Base-by-base conservation (phyloP, 164 flowering plant genomes). In the Sextonia rubra region DNA sequence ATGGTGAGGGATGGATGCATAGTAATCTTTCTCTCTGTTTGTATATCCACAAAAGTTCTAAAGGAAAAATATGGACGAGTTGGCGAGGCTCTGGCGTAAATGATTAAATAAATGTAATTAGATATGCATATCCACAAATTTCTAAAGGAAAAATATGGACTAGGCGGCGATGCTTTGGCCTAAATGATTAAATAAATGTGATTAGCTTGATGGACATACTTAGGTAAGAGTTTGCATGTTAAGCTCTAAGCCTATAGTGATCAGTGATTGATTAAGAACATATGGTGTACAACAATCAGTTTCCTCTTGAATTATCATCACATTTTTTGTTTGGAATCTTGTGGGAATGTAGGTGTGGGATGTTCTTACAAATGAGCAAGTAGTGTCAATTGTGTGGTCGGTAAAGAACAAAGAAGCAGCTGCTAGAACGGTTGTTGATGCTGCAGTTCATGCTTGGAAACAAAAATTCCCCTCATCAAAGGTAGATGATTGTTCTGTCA, bases 401-500 rank as follows among this genome's bases (percentile, higher is more conserved):
- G 82, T 87, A 12, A 76, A 73, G 37, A 82, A 61, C 22, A 83
- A 80, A 66, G 86, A 78, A 61, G 77, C 63, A 20, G 97, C 93
- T 0, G 93, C 94, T 47, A 83, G 78, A 64, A 84, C 83, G 52
- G 84, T 93, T 26, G 90, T 90, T 3, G 89, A 89, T 17, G 87
- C 87, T 9, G 91, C 98, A 0, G 71, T 71, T 4, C 83, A 74
- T 1, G 80, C 86, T 0, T 91, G 98, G 95, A 76, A 71, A 70
- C 80, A 37, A 65, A 88, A 81, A 82, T 89, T 79, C 64, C 92
- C 95, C 9, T 66, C 78, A 18, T 61, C 90, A 37, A 88, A 78
- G 63, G 69, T 87, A 30, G 98, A 93, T 72, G 98, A 93, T 64
- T 83, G 90, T 81, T 80, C 93, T 0, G 94, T 63, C 20, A 80